A percentile compares a stretch with the other conserved stretches of the same genome.
Conservation (phyloP, 345 rosid genomes). For the Hibiscus trionum region DNA sequence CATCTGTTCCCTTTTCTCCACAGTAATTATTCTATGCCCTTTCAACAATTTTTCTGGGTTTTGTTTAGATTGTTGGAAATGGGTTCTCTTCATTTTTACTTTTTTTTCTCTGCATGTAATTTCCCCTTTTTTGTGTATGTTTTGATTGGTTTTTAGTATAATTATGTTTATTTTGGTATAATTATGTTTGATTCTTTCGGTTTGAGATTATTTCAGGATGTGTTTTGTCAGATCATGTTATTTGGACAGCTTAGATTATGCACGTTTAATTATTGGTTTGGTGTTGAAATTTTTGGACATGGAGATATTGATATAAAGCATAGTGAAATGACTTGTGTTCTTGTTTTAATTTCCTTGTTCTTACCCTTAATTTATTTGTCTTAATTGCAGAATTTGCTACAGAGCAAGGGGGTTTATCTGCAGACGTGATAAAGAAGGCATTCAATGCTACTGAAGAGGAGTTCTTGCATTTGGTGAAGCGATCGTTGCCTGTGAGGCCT, state of each 20-base stretch:
- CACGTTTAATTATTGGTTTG: too few relatives aligned
- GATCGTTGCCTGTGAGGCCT: constrained; percentile 50
- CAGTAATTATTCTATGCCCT: constrained; percentile 32
- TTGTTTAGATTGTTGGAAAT: not conserved
- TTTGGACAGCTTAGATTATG: too few relatives aligned
- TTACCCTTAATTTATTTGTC: not conserved
- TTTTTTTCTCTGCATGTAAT: too few relatives aligned
- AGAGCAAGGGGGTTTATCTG: constrained; percentile 86
- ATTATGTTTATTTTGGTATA: too few relatives aligned
- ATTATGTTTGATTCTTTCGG: too few relatives aligned
- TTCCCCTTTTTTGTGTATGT: not conserved
- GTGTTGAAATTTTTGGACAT: too few relatives aligned
- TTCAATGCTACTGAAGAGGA: constrained; percentile 87
- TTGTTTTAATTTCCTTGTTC: not conserved
- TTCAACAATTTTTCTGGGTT: not conserved
- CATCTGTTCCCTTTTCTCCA: constrained; percentile 74
- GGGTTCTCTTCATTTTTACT: not conserved
- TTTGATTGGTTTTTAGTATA: too few relatives aligned
- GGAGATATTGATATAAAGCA: too few relatives aligned
- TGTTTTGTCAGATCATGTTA: too few relatives aligned
- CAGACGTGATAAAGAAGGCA: constrained; percentile 73
- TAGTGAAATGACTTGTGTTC: too few relatives aligned
- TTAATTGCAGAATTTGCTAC: constrained; percentile 50
- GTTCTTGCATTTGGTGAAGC: constrained; percentile 67
- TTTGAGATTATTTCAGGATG: too few relatives aligned